Percentiles rank a stretch among this genome's conserved stretches.
These are phyloP conservation scores for Leptomonas pyrrhocoris DNA, from an alignment of 208 protist species.

Conservation along the genomic window DNA sequence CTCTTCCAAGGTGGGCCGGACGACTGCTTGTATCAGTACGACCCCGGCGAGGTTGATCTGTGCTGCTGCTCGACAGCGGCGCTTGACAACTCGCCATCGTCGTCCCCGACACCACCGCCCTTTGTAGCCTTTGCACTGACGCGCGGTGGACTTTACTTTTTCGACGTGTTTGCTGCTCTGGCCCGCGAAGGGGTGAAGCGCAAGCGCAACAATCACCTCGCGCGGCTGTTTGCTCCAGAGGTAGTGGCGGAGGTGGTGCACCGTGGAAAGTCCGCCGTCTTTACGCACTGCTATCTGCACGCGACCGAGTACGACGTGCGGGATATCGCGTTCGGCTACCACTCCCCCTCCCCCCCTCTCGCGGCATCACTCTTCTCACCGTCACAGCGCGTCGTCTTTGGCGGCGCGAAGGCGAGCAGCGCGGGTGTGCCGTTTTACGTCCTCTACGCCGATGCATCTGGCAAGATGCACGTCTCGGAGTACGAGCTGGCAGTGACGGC, in stretches of 20 bases:
- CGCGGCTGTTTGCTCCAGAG: constrained; percentile 28
- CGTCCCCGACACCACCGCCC: constrained; percentile 19
- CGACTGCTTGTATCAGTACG: constrained; percentile 69
- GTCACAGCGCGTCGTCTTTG: not conserved
- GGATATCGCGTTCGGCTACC: constrained; percentile 54
- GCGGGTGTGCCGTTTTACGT: constrained; percentile 42
- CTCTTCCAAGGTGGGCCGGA: constrained; percentile 64
- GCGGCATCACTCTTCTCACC: not conserved
- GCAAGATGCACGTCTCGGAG: constrained; percentile 67
- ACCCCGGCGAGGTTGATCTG: constrained; percentile 52
- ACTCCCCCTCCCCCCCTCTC: not conserved
- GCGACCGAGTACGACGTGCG: constrained; percentile 73
- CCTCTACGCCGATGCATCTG: constrained; percentile 68
- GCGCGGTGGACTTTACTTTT: constrained; percentile 57
- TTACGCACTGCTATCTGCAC: constrained; percentile 54
- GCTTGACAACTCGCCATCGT: not conserved
- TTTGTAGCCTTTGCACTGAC: constrained; percentile 72
- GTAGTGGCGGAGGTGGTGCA: constrained; percentile 15
- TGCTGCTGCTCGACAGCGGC: constrained; percentile 43
- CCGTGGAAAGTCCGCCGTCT: constrained; percentile 11
- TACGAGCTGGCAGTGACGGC: constrained; percentile 32
- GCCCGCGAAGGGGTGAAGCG: constrained; percentile 21
- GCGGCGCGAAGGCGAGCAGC: not conserved
- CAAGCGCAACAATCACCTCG: constrained; percentile 20
- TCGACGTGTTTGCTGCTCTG: constrained; percentile 71